Base-by-base conservation (phyloP, 805 yeast species). In the Cyberlindnera xylosilytica region DNA sequence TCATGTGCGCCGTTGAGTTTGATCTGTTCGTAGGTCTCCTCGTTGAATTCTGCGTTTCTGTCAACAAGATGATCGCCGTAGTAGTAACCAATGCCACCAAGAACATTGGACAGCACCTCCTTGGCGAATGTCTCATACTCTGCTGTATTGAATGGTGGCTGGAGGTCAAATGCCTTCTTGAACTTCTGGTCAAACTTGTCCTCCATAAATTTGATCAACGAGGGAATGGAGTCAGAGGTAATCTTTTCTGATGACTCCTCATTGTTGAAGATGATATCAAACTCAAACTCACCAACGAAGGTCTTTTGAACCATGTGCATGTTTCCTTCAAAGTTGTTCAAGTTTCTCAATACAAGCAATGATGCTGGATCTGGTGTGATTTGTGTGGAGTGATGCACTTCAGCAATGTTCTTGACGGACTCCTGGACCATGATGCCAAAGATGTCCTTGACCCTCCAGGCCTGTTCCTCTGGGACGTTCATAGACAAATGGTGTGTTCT, bases 11-110 rank as follows among this genome's bases (percentile, higher is more conserved):
- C 88, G 30, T 58, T 47, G 2, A 70, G 62, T 44, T 68, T 54
- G 28, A 73, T 65, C 13, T 73, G 73, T 12, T 76, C 80, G 58
- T 81, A 83, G 6, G 80, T 79, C 10, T 83, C 86, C 44, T 84
- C 89, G 51, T 83, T 87, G 26, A 81, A 68, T 4, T 71, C 68
- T 1, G 87, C 78, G 5, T 72, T 70, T 51, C 95, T 69, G 59
- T 90, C 96, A 19, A 93, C 93, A 38, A 84, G 57, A 38, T 83
- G 86, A 39, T 81, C 84, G 26, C 99, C 98, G 56, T 86, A 72
- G 56, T 85, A 85, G 63, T 88, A 89, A 2, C 96, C 87, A 39
- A 93, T 74, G 12, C 98, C 98, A 17, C 97, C 99, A 43, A 87
- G 60, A 34, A 93, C 69, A 42, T 90, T 91, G 0, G 97, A 84